Conservation (phyloP, 176 grass and related monocot species). For the Panicum miliaceum region DNA sequence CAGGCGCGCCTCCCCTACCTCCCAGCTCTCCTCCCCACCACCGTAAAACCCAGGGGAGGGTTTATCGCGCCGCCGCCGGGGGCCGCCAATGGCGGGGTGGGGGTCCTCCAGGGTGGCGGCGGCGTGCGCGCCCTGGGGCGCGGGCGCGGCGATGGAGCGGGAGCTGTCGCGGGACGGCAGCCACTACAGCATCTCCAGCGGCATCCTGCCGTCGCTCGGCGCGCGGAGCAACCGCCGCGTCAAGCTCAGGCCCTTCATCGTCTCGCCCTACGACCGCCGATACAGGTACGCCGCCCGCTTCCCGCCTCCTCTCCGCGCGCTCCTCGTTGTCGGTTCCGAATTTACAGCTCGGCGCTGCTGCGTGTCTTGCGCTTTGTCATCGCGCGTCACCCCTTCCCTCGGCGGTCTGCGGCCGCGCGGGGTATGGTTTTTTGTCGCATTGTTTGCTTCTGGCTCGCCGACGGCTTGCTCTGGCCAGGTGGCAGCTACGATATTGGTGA, state of each 20-base stretch:
- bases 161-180: slow-evolving; percentile 82
- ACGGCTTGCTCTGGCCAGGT: background rate
- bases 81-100: slow-evolving; percentile 44
- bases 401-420: background rate
- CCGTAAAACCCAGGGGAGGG: slow-evolving; percentile 26
- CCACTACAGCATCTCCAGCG: slow-evolving; percentile 93
- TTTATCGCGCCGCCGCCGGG: background rate
- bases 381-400: background rate
- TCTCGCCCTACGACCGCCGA: slow-evolving; percentile 80
- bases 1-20: background rate
- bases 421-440: background rate
- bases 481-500: background rate
- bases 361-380: background rate
- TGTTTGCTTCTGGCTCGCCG: background rate
- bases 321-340: background rate
- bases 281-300: slow-evolving; percentile 55
- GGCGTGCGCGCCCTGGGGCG: slow-evolving; percentile 51
- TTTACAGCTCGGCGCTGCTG: background rate
- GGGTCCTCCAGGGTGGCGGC: slow-evolving; percentile 32
- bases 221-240: slow-evolving; percentile 75
- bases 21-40: background rate
- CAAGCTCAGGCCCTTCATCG: slow-evolving; percentile 62
- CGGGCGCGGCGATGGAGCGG: slow-evolving; percentile 29
- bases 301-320: background rate
- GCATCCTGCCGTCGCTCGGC: slow-evolving; percentile 89